A percentile compares a stretch with the other conserved stretches of the same genome.
Evolutionary conservation across 2,329 filamentous ascomycete species (phyloP).

Genomic region (Biscogniauxia marginata): DNA sequence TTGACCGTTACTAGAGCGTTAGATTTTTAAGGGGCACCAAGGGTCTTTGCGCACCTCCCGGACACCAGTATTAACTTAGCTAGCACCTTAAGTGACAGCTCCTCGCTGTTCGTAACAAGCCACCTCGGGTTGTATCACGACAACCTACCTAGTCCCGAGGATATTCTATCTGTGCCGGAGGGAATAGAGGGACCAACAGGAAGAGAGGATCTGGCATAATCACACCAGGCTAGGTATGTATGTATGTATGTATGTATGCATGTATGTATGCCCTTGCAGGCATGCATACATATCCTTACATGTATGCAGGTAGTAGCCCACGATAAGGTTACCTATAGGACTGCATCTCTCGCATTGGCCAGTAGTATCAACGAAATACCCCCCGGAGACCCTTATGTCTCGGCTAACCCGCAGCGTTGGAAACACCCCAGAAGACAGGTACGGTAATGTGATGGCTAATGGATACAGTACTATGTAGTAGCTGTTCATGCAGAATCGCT

Average conservation of each 20-base stretch:
- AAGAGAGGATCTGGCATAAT: slow-evolving; percentile 10
- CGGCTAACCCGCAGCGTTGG: neutral
- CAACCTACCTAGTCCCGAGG: neutral
- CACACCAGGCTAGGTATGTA: neutral
- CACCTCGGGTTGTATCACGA: neutral
- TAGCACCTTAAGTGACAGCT: neutral
- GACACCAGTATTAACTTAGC: neutral
- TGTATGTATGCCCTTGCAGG: neutral
- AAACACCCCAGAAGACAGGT: neutral
- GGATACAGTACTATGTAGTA: neutral
- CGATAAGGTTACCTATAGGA: neutral
- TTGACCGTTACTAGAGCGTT: neutral
- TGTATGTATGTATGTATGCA: neutral
- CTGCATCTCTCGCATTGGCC: neutral
- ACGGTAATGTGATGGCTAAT: neutral
- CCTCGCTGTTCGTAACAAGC: neutral
- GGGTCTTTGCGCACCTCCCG: neutral
- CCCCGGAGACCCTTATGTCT: neutral
- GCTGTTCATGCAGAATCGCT: neutral
- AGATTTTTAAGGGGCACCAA: neutral
- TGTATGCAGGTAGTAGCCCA: neutral
- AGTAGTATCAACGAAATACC: neutral
- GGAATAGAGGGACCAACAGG: slow-evolving; percentile 9
- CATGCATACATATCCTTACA: neutral
- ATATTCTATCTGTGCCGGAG: neutral